phyloP scores from a whole-genome alignment of 1,284 basidiomycete genomes.

The Puccinia coronata region DNA sequence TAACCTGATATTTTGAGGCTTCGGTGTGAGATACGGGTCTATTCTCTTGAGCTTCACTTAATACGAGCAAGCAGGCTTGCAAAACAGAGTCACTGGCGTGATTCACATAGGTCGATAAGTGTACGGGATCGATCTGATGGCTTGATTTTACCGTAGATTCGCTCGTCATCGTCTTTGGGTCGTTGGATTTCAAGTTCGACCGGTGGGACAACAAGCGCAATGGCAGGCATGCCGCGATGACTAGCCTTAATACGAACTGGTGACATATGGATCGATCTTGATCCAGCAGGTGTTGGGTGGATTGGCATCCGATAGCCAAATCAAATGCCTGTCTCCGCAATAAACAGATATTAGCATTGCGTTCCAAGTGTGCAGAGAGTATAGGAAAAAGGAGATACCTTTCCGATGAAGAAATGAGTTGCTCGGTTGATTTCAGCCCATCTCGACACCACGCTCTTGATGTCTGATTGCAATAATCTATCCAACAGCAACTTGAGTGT shows the following conservation, averaged over 20 bases:
- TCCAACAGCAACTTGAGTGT: conserved; percentile 8
- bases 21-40: background rate
- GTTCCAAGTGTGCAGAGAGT: background rate
- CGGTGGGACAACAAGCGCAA: background rate
- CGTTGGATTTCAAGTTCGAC: background rate
- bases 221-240: conserved; percentile 34
- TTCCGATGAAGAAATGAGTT: conserved; percentile 19
- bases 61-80: background rate
- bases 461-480: conserved; percentile 28
- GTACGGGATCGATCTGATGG: background rate
- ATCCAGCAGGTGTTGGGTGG: background rate
- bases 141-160: background rate
- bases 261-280: background rate
- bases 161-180: background rate
- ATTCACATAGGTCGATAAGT: background rate
- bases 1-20: background rate
- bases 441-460: background rate
- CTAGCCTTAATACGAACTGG: conserved; percentile 15
- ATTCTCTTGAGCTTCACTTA: background rate
- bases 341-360: background rate
- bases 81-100: conserved; percentile 4
- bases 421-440: conserved; percentile 16
- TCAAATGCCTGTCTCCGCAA: conserved; percentile 32
- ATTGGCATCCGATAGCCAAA: conserved; percentile 23
- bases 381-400: background rate